Percentiles rank a stretch among this genome's conserved stretches.
Conservation (phyloP, 2,329 filamentous ascomycete genomes). For the Neophaeococcomyces aloes region DNA sequence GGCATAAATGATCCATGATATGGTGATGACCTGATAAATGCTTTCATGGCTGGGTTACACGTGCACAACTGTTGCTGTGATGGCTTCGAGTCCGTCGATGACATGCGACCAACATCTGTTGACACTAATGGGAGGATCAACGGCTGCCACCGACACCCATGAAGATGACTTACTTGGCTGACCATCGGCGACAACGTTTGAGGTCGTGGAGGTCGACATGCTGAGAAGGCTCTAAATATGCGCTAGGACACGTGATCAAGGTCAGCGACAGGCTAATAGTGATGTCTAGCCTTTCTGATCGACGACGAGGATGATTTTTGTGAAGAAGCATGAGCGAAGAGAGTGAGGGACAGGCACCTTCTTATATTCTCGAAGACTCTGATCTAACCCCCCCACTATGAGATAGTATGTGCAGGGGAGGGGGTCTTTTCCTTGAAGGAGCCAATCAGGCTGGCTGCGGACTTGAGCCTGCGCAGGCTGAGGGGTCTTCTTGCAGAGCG, state of each 20-base stretch:
- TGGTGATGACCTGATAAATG: neutral
- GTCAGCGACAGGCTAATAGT: no score
- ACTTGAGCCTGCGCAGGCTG: neutral
- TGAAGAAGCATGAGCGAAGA: no score
- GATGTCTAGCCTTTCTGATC: no score
- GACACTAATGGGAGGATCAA: neutral
- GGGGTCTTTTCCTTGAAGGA: neutral
- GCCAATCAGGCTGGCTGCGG: neutral
- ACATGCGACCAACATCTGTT: neutral
- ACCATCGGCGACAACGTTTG: neutral
- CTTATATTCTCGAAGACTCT: neutral
- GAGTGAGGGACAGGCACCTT: no score
- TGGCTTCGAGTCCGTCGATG: neutral
- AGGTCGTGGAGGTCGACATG: neutral
- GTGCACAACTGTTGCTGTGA: neutral
- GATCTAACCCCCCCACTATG: no score
- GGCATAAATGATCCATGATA: slow-evolving; percentile 3
- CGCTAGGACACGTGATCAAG: no score
- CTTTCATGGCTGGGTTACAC: neutral
- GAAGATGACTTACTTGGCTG: neutral
- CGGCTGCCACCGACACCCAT: neutral
- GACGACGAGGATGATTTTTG: no score
- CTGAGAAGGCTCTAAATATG: no score
- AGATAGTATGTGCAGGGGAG: neutral
- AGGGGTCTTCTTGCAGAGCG: slow-evolving; percentile 3